Base-by-base conservation (phyloP, 257 asterid genomes). In the Gynochthodes officinalis region DNA sequence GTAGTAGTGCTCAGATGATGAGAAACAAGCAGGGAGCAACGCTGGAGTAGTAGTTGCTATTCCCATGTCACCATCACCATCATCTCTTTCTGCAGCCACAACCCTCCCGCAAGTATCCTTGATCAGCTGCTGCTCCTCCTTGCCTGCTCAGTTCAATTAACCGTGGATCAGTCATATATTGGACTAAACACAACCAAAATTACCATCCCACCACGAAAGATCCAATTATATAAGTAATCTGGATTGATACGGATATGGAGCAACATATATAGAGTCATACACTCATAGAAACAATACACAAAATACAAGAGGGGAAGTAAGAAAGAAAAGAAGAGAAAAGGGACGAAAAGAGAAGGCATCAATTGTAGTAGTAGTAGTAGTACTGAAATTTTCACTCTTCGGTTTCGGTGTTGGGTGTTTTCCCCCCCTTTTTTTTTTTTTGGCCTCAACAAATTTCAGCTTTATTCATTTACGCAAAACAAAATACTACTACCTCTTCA, bases 41-140 rank as follows among this genome's bases (percentile, higher is more conserved):
- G 85, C 73, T 3, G 48, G 48, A 52, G 84, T 33, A 7, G 67
- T 33, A 59, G 78, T 83, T 15, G 88, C 87, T 89, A 86, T 67
- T 66, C 86, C 92, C 94, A 92, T 83, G 64, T 81, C 86, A 65
- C 21, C 70, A 72, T 84, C 82, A 27, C 79, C 89, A 53, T 82
- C 75, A 46, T 80, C 78, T 63, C 59, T 62, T 62, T 69, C 79
- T 48, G 43, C 76, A 19, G 54, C 35, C 12, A 35, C 53, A 8
- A 32, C 33, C 70, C 49, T 63, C 23, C 40, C 67, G n/a, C 72
- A 37, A 37, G 7, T 37, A 37, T 37, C 53, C 23, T 30, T 33
- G 27, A 23, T 78, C 71, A 72, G 67, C 83, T 78, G 65, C 65
- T 44, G n/a, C n/a, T n/a, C n/a, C n/a, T n/a, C n/a, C n/a, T n/a